Conservation (phyloP, 2,329 filamentous ascomycete genomes). For the Xylariomycetidae sp. region DNA sequence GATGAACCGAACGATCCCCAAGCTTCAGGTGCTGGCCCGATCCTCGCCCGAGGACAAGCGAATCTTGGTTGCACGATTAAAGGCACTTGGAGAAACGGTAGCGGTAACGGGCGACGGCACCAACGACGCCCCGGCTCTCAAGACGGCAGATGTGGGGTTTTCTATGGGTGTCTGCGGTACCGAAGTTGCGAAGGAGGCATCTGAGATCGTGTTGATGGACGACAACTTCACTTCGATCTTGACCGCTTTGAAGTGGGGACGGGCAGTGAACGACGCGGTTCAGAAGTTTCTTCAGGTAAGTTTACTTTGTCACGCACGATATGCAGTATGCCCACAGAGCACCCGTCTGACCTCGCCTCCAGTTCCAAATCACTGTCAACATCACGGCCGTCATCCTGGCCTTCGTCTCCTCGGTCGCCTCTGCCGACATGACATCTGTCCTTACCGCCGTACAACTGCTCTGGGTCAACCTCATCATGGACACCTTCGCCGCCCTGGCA, state of each 20-base stretch:
- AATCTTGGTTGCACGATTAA: slow-evolving; percentile 55
- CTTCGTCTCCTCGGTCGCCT: slow-evolving; percentile 57
- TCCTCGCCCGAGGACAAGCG: slow-evolving; percentile 63
- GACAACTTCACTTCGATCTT: slow-evolving; percentile 63
- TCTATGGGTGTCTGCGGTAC: slow-evolving; percentile 64
- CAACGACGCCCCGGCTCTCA: slow-evolving; percentile 60
- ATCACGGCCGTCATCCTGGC: slow-evolving; percentile 62
- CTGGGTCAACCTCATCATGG: slow-evolving; percentile 67
- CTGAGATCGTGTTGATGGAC: slow-evolving; percentile 61
- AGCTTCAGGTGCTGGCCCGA: slow-evolving; percentile 57
- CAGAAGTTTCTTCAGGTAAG: slow-evolving; percentile 59
- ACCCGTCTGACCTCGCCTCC: slow-evolving; percentile 4
- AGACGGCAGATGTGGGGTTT: slow-evolving; percentile 61
- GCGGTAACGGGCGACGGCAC: slow-evolving; percentile 63
- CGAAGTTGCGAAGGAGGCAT: slow-evolving; percentile 62
- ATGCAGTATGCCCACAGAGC: neutral
- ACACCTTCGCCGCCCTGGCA: slow-evolving; percentile 60
- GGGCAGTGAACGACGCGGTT: slow-evolving; percentile 62
- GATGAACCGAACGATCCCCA: slow-evolving; percentile 52
- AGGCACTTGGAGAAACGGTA: slow-evolving; percentile 56
- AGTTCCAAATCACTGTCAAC: slow-evolving; percentile 65
- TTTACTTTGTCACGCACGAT: too few species aligned
- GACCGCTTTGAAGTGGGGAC: slow-evolving; percentile 62
- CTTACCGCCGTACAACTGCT: slow-evolving; percentile 61
- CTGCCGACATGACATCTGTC: slow-evolving; percentile 48